Conservation (phyloP, 164 flowering plant genomes). For the Kalanchoe fedtschenkoi region DNA sequence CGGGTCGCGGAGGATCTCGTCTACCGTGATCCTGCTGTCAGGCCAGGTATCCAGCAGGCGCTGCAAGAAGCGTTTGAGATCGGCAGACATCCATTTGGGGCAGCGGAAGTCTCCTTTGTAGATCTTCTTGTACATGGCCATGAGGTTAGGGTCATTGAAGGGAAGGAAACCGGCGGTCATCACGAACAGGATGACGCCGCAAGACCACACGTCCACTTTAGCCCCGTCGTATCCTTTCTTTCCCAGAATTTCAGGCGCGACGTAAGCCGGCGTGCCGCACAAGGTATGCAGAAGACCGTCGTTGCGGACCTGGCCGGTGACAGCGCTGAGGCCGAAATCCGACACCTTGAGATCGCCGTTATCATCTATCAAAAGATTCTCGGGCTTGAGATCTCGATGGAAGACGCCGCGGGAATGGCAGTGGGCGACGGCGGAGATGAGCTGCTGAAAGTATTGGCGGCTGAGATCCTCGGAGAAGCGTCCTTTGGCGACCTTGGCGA, state of each 20-base stretch:
- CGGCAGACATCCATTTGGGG: slow-evolving; percentile 56
- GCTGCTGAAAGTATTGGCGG: slow-evolving; percentile 48
- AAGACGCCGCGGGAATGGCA: slow-evolving; percentile 55
- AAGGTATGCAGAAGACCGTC: slow-evolving; percentile 52
- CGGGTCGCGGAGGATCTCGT: slow-evolving; percentile 41
- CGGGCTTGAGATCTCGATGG: slow-evolving; percentile 66
- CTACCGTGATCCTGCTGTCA: slow-evolving; percentile 40
- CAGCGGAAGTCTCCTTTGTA: slow-evolving; percentile 53
- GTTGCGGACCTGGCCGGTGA: slow-evolving; percentile 33
- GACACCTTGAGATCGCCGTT: slow-evolving; percentile 52
- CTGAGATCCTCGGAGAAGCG: slow-evolving; percentile 41
- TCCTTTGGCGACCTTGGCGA: slow-evolving; percentile 44
- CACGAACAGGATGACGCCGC: slow-evolving; percentile 56
- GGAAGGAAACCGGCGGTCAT: slow-evolving; percentile 56
- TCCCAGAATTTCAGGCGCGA: slow-evolving; percentile 54
- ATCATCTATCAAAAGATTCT: slow-evolving; percentile 54
- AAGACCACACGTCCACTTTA: slow-evolving; percentile 62
- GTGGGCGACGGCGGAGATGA: slow-evolving; percentile 50
- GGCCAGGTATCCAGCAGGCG: slow-evolving; percentile 48
- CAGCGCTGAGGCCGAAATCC: slow-evolving; percentile 61
- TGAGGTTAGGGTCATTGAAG: slow-evolving; percentile 53
- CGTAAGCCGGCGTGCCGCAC: slow-evolving; percentile 69
- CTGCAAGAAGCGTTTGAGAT: slow-evolving; percentile 32
- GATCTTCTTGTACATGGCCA: slow-evolving; percentile 63
- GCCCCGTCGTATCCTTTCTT: slow-evolving; percentile 59